Evolutionary conservation across 2,329 filamentous ascomycete species (phyloP).

Genomic region (Fusarium denticulatum): DNA sequence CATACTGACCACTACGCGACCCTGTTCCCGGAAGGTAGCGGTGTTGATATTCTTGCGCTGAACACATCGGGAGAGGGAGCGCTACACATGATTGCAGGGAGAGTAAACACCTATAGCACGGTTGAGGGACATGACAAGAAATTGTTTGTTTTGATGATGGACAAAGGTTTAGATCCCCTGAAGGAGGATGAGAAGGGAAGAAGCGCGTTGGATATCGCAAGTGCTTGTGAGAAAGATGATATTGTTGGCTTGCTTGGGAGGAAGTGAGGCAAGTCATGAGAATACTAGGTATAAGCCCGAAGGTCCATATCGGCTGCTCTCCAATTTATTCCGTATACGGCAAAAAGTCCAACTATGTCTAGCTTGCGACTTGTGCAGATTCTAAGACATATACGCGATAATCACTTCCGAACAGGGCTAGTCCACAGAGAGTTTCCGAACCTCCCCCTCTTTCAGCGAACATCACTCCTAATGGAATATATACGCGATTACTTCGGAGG

Average conservation of each 20-base stretch:
- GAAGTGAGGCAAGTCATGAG: neutral
- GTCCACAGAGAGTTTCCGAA: neutral
- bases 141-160: constrained; percentile 28
- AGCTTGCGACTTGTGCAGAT: neutral
- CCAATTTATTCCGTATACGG: neutral
- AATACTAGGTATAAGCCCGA: neutral
- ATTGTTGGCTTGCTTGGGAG: constrained; percentile 30
- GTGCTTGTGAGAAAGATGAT: constrained; percentile 33
- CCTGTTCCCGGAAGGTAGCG: constrained; percentile 24
- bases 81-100: constrained; percentile 21
- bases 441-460: neutral
- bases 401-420: neutral
- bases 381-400: neutral
- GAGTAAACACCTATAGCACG: rapidly evolving
- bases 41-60: constrained; percentile 17
- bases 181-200: constrained; percentile 34
- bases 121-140: constrained; percentile 19
- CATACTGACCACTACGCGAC: constrained; percentile 23
- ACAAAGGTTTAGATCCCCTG: constrained; percentile 33
- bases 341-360: neutral
- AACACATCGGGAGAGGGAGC: constrained; percentile 31
- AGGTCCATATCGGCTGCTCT: neutral
- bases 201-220: constrained; percentile 38
- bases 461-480: neutral
- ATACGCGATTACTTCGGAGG: neutral